Percentiles rank a stretch among this genome's conserved stretches.
phyloP scores from a whole-genome alignment of 2,329 filamentous ascomycete genomes.

The Colletotrichum falcatum region DNA sequence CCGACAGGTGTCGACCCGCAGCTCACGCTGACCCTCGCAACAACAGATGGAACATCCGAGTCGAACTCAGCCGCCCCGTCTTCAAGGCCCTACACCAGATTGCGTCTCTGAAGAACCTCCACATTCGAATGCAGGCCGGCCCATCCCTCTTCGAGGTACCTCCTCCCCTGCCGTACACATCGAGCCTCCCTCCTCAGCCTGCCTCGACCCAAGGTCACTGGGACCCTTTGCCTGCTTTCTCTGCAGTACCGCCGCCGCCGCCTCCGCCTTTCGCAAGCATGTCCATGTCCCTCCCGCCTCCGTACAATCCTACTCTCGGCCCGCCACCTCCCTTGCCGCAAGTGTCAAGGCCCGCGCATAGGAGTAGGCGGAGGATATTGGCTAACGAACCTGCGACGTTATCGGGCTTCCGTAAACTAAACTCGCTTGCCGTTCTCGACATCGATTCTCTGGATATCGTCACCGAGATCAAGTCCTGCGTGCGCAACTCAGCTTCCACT shows the following conservation, averaged over 20 bases:
- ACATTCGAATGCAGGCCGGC: constrained; percentile 70
- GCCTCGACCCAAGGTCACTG: constrained; percentile 39
- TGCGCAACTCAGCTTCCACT: constrained; percentile 66
- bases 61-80: constrained; percentile 70
- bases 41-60: constrained; percentile 71
- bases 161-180: constrained; percentile 57
- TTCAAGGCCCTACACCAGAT: constrained; percentile 69
- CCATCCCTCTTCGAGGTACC: constrained; percentile 65
- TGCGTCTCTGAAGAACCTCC: constrained; percentile 62
- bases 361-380: constrained; percentile 51
- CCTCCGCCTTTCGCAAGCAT: constrained; percentile 31
- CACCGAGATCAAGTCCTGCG: constrained; percentile 66
- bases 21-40: constrained; percentile 5
- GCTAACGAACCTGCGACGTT: constrained; percentile 63
- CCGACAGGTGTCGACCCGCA: background rate
- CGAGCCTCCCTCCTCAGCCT: constrained; percentile 40
- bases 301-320: constrained; percentile 40
- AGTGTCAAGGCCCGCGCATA: constrained; percentile 51
- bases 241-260: constrained; percentile 43
- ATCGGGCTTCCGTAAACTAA: constrained; percentile 68
- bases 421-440: constrained; percentile 66
- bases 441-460: constrained; percentile 70
- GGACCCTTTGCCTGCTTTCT: constrained; percentile 39
- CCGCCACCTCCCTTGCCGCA: constrained; percentile 49
- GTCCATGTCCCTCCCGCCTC: constrained; percentile 28